Percentiles rank a stretch among this genome's conserved stretches.
These are phyloP conservation scores for Zygosaccharomyces lentus DNA, from an alignment of 805 yeast species.

Conservation along the genomic window DNA sequence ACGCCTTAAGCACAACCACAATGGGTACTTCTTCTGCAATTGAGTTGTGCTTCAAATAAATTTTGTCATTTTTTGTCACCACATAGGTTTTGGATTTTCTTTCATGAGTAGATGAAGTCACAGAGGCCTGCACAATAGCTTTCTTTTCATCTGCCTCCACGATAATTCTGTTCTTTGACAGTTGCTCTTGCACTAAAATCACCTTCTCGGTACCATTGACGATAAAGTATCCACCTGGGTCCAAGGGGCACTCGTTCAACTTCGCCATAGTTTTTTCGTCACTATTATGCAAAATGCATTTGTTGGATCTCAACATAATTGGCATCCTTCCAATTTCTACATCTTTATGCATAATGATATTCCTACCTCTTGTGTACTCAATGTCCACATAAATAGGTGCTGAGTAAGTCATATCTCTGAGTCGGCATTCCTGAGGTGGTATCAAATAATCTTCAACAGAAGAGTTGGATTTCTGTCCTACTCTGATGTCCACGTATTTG, in stretches of 20 bases:
- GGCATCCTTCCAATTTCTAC: conserved; percentile 98
- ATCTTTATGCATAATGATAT: conserved; percentile 83
- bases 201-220: conserved; percentile 98
- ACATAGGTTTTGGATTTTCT: conserved; percentile 97
- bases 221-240: conserved; percentile 97
- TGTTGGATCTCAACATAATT: conserved; percentile 91
- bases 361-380: conserved; percentile 92
- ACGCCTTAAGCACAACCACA: conserved; percentile 88
- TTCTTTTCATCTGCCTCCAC: conserved; percentile 97
- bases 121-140: conserved; percentile 92
- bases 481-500: conserved; percentile 87
- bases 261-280: conserved; percentile 81
- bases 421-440: conserved; percentile 93
- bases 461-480: conserved; percentile 72
- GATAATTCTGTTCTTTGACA: conserved; percentile 93
- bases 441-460: conserved; percentile 52
- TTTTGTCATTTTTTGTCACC: conserved; percentile 82
- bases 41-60: conserved; percentile 91
- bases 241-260: conserved; percentile 90
- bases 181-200: conserved; percentile 92
- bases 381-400: conserved; percentile 97
- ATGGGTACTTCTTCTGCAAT: conserved; percentile 94
- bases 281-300: conserved; percentile 79
- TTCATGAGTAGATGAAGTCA: conserved; percentile 96
- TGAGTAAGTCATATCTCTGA: conserved; percentile 88